Percentiles rank a stretch among this genome's conserved stretches.
phyloP scores from a whole-genome alignment of 2,329 filamentous ascomycete genomes.

The Tothia fuscella region DNA sequence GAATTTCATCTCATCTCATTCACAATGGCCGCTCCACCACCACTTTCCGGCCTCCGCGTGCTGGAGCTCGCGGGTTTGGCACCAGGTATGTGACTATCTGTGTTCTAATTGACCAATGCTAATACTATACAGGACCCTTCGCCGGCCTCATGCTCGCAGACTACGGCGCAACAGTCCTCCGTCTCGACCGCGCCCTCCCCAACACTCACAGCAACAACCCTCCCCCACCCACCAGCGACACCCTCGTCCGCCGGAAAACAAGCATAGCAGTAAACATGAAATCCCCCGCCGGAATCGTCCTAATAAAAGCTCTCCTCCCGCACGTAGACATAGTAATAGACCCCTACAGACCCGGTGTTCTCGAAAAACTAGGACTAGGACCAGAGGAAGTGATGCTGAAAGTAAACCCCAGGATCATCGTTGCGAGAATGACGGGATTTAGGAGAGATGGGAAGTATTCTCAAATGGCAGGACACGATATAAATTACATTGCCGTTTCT shows the following conservation, averaged over 20 bases:
- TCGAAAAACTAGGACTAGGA: conserved; percentile 71
- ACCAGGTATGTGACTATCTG: conserved; percentile 32
- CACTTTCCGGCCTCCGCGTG: conserved; percentile 47
- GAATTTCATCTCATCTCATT: neutral
- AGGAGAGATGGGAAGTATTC: conserved; percentile 75
- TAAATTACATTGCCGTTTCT: conserved; percentile 87
- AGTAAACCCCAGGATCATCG: conserved; percentile 63
- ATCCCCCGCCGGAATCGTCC: conserved; percentile 44
- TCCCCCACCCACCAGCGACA: conserved; percentile 49
- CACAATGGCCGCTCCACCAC: conserved; percentile 24
- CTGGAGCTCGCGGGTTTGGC: conserved; percentile 54
- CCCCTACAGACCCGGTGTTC: conserved; percentile 80
- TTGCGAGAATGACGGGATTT: conserved; percentile 83
- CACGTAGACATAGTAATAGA: conserved; percentile 74
- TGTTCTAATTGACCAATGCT: conserved; percentile 3
- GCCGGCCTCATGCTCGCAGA: conserved; percentile 76
- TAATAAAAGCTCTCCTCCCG: conserved; percentile 54
- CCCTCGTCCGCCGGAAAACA: conserved; percentile 67
- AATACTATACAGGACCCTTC: conserved; percentile 54
- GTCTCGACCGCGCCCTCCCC: conserved; percentile 56
- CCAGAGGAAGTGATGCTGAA: conserved; percentile 52
- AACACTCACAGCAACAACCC: conserved; percentile 26
- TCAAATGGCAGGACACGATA: conserved; percentile 86
- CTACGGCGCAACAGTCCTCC: conserved; percentile 76
- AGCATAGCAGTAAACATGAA: conserved; percentile 76